phyloP scores from a whole-genome alignment of 116 monocot species.

The Phalaenopsis hybrid region DNA sequence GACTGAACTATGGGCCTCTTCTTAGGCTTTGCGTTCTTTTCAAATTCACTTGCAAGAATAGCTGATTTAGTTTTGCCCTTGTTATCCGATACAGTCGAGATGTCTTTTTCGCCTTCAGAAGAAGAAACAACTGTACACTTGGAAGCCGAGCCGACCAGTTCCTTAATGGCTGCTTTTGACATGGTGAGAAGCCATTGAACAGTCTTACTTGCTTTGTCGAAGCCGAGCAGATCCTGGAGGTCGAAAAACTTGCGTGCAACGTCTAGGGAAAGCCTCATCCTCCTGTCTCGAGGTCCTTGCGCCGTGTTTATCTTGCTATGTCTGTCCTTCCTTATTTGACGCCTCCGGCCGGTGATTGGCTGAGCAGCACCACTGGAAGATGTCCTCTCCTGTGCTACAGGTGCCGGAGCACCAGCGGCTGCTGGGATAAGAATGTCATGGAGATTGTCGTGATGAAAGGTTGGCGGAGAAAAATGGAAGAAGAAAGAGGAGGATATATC shows the following conservation, averaged over 20 bases:
- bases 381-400: not conserved
- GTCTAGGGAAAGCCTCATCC: constrained; percentile 80
- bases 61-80: too few relatives aligned
- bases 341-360: constrained; percentile 2
- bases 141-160: constrained; percentile 10
- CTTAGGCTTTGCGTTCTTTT: constrained; percentile 6
- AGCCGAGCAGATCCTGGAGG: constrained; percentile 79
- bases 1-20: constrained; percentile 1
- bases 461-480: constrained; percentile 14
- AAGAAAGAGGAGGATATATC: constrained; percentile 6
- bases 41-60: not conserved
- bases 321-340: constrained; percentile 43
- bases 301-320: constrained; percentile 92
- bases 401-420: not conserved
- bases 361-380: not conserved
- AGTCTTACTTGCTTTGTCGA: constrained; percentile 90
- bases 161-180: constrained; percentile 49
- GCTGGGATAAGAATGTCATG: constrained; percentile 6
- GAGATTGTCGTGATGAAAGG: constrained; percentile 2
- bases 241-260: constrained; percentile 73
- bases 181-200: constrained; percentile 74
- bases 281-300: constrained; percentile 62
- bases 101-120: constrained; percentile 37
- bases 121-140: constrained; percentile 28
- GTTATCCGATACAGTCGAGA: constrained; percentile 18